A percentile compares a stretch with the other conserved stretches of the same genome.
Evolutionary conservation across 495 filamentous ascomycete species (phyloP).

Genomic region (Tetracladium setigerum): DNA sequence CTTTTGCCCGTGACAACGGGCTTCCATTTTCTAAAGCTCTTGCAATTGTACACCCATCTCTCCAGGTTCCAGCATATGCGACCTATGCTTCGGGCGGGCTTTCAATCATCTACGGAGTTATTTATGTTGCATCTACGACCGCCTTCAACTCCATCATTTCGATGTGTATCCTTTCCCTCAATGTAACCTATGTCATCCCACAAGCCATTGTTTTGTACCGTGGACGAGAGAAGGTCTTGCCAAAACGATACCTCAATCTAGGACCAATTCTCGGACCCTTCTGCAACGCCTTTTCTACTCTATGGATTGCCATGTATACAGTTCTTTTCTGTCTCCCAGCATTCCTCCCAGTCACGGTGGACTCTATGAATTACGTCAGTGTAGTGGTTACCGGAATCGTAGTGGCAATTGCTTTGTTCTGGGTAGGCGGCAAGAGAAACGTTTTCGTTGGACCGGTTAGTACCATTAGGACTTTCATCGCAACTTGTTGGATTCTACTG

Average conservation of each 20-base stretch:
- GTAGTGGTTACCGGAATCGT: conserved; percentile 24
- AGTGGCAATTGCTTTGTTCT: conserved; percentile 20
- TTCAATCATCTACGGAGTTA: conserved; percentile 28
- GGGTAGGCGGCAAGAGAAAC: conserved; percentile 9
- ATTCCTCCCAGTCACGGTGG: conserved; percentile 17
- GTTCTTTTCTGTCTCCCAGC: conserved; percentile 30
- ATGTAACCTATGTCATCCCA: conserved; percentile 36
- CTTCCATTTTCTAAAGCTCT: background rate
- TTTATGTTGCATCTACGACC: conserved; percentile 37
- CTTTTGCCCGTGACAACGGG: conserved; percentile 43
- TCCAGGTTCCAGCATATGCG: conserved; percentile 24
- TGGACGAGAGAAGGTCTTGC: conserved; percentile 24
- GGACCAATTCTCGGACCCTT: conserved; percentile 19
- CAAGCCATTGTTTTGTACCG: conserved; percentile 26
- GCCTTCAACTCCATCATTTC: conserved; percentile 41
- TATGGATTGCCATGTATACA: conserved; percentile 24
- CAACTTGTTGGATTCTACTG: too few species aligned
- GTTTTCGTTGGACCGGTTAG: background rate
- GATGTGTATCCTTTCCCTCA: conserved; percentile 34
- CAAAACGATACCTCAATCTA: conserved; percentile 23
- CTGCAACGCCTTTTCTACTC: conserved; percentile 28
- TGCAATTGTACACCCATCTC: background rate
- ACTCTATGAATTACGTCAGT: conserved; percentile 28
- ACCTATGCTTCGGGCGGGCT: conserved; percentile 26
- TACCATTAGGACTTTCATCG: too few species aligned